Evolutionary conservation across 371 early-diverging fungal genomes (phyloP).

Genomic region (Mortierella sp.): DNA sequence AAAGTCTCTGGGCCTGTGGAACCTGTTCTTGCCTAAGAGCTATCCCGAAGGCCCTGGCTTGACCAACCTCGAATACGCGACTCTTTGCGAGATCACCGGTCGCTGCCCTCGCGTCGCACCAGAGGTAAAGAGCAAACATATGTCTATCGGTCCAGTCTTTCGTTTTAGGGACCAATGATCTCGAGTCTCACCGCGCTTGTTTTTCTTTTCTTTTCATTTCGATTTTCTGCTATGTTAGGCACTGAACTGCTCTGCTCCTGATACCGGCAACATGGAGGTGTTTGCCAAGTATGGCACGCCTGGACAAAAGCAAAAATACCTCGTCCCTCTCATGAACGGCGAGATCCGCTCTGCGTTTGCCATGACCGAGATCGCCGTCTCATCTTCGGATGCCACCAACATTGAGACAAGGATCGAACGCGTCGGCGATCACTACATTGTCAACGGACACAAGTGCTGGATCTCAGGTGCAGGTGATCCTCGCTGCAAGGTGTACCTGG

Average conservation of each 20-base stretch:
- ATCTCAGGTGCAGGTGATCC: conserved; percentile 96
- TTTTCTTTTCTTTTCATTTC: no score
- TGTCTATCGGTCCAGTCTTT: no score
- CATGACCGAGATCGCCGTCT: conserved; percentile 96
- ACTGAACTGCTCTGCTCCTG: conserved; percentile 95
- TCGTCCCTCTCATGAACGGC: conserved; percentile 88
- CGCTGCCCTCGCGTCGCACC: conserved; percentile 82
- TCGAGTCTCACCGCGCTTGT: no score
- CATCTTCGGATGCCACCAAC: conserved; percentile 97
- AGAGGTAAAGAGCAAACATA: conserved; percentile 61
- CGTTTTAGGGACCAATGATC: no score
- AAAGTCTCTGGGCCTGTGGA: conserved; percentile 92
- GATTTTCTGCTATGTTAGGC: no score
- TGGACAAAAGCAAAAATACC: conserved; percentile 88
- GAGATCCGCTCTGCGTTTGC: conserved; percentile 96
- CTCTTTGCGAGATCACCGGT: conserved; percentile 92
- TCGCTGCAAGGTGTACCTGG: conserved; percentile 86
- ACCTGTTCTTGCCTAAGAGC: conserved; percentile 86
- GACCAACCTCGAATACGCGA: conserved; percentile 94
- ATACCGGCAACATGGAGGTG: conserved; percentile 99
- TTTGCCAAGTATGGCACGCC: conserved; percentile 93
- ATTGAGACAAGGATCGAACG: conserved; percentile 85
- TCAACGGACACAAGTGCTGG: conserved; percentile 98
- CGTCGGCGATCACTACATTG: conserved; percentile 76
- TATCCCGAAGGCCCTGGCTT: conserved; percentile 87